Evolutionary conservation across 139 green algal genomes (phyloP), one percentile per base, ranked within the genome.

Genomic region (Zygnema cylindricum): DNA sequence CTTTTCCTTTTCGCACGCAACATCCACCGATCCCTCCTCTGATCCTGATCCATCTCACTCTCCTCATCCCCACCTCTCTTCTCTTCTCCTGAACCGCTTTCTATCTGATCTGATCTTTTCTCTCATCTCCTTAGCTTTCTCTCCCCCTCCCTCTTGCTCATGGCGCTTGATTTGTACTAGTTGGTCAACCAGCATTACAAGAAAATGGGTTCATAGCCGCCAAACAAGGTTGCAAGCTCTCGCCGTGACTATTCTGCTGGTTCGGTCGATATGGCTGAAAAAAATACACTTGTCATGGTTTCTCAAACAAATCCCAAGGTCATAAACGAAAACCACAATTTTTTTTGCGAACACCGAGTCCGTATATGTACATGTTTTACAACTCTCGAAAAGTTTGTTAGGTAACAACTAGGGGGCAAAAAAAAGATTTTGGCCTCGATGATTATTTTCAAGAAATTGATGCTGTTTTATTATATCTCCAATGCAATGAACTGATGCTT

Each of bases 51-150:
- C 7, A 3, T 3, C 11, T 7, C 3, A 25, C 11, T 16, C 38
- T 79, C 71, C 71, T 79, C 71, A 25, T 3, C 71, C 38, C 71
- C 71, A 3, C 7, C 71, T 79, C 71, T 49, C 11, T 79, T 16
- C n/a, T n/a, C n/a, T n/a, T n/a, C n/a, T n/a, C 71, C 11, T 16
- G 16, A 3, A 25, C 71, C 71, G 7, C 39, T 16, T 49, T 79
- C 39, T 79, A 3, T 3, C 71, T 25, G 7, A 25, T 49, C 11
- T 16, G 3, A 3, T 79, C 71, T 79, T 16, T 79, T 16, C 11
- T 16, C 11, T 16, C 11, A 3, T 79, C 71, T 25, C 71, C 11
- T 16, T 79, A 3, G 7, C 71, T 79, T 16, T 11, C 71, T 79
- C 71, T 79, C 3, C 11, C 71, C 11, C 71, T 79, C 71, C 11